Percentiles rank a stretch among this genome's conserved stretches.
Evolutionary conservation across 768 basidiomycete species (phyloP).

Genomic region (Russula foetens): DNA sequence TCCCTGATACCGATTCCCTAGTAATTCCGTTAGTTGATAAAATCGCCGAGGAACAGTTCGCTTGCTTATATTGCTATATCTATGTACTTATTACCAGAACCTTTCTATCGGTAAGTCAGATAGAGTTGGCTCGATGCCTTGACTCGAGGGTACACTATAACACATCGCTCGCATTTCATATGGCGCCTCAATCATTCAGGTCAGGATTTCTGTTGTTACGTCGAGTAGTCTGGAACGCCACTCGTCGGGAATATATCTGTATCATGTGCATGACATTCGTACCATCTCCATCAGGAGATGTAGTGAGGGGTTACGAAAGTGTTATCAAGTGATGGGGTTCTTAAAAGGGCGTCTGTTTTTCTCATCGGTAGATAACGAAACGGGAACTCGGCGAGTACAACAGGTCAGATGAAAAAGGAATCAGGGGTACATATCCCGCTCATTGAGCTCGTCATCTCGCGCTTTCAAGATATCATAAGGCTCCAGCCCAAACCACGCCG

Average conservation of each 20-base stretch:
- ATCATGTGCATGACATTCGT: not conserved
- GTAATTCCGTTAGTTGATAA: not conserved
- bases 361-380: too few relatives aligned
- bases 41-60: not conserved
- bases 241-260: not conserved
- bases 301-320: too few relatives aligned
- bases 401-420: too few relatives aligned
- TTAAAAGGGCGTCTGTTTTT: too few relatives aligned
- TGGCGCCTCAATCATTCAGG: not conserved
- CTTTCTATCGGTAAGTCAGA: not conserved
- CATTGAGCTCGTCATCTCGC: conserved; percentile 16
- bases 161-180: not conserved
- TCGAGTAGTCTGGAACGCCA: not conserved
- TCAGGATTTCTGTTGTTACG: not conserved
- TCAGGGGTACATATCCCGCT: conserved; percentile 10
- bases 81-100: conserved; percentile 4
- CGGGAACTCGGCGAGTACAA: too few relatives aligned
- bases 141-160: not conserved
- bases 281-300: too few relatives aligned
- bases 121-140: not conserved
- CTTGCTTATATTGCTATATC: conserved; percentile 9
- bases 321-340: too few relatives aligned
- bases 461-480: conserved; percentile 6
- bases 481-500: conserved; percentile 44
- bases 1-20: not conserved